A percentile compares a stretch with the other conserved stretches of the same genome.
phyloP scores from a whole-genome alignment of 1,284 basidiomycete genomes.

The Moesziomyces parantarcticus region DNA sequence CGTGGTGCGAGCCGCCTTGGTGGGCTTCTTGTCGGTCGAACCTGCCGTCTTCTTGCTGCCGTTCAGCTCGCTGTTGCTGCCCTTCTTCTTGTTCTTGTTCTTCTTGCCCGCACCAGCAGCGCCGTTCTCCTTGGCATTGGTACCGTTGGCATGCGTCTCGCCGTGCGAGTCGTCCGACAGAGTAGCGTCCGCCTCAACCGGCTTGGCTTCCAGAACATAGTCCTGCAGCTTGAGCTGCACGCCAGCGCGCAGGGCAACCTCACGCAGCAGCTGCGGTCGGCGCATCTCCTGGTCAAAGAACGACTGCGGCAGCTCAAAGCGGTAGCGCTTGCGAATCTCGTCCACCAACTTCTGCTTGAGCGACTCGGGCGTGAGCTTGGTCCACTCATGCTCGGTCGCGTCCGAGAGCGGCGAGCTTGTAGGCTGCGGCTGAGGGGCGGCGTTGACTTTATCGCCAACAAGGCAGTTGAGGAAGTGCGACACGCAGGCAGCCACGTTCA shows the following conservation, averaged over 20 bases:
- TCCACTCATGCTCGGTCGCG: constrained; percentile 66
- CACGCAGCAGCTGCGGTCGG: constrained; percentile 71
- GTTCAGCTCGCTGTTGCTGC: constrained; percentile 35
- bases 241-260: constrained; percentile 71
- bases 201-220: constrained; percentile 69
- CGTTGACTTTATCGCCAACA: constrained; percentile 70
- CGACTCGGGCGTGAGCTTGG: constrained; percentile 70
- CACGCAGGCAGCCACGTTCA: constrained; percentile 51
- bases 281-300: constrained; percentile 67
- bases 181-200: constrained; percentile 19
- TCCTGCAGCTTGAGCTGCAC: constrained; percentile 72
- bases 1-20: constrained; percentile 56
- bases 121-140: constrained; percentile 18
- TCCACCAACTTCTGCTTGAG: constrained; percentile 69
- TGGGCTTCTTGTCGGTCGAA: constrained; percentile 22
- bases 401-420: constrained; percentile 44
- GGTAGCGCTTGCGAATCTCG: constrained; percentile 71
- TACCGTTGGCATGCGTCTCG: constrained; percentile 66
- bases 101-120: constrained; percentile 20
- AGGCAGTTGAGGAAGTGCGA: constrained; percentile 75
- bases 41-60: constrained; percentile 38
- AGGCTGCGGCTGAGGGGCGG: constrained; percentile 68
- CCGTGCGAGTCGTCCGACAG: constrained; percentile 52
- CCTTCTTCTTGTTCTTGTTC: constrained; percentile 50
- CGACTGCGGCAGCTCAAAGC: constrained; percentile 69